Evolutionary conservation across 2,329 filamentous ascomycete genomes (phyloP).

Genomic region (Hawksworthiomyces lignivorus): DNA sequence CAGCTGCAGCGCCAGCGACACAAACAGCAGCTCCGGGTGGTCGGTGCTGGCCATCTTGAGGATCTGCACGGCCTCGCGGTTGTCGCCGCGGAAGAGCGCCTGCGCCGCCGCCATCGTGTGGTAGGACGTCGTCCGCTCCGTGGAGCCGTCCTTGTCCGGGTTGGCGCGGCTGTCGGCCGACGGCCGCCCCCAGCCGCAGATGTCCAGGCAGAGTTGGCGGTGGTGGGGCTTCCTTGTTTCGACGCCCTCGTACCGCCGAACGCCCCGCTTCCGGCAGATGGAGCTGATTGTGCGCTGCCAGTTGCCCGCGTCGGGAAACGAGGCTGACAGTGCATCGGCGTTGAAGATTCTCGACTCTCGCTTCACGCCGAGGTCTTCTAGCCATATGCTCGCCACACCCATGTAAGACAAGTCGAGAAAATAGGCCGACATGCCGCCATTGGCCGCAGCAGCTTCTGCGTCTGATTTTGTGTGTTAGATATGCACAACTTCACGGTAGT

Average conservation of each 20-base stretch:
- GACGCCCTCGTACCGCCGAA: slow-evolving; percentile 32
- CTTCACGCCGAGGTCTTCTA: slow-evolving; percentile 54
- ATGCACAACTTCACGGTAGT: no score
- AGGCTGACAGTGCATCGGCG: slow-evolving; percentile 33
- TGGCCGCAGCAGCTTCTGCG: slow-evolving; percentile 55
- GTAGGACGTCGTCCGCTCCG: slow-evolving; percentile 40
- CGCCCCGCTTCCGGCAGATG: slow-evolving; percentile 54
- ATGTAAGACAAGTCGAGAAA: slow-evolving; percentile 68
- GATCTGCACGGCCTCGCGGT: slow-evolving; percentile 59
- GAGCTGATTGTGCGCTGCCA: slow-evolving; percentile 57
- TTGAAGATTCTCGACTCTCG: slow-evolving; percentile 12
- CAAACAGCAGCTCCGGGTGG: slow-evolving; percentile 59
- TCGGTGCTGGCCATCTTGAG: slow-evolving; percentile 59
- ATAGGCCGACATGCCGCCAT: slow-evolving; percentile 62
- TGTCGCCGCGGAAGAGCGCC: slow-evolving; percentile 66
- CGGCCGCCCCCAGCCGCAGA: slow-evolving; percentile 64
- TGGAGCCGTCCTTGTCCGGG: not conserved
- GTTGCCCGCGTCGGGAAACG: slow-evolving; percentile 39
- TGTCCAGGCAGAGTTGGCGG: slow-evolving; percentile 65
- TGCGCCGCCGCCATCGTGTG: slow-evolving; percentile 71
- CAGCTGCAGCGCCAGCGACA: slow-evolving; percentile 58
- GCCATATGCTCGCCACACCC: slow-evolving; percentile 67
- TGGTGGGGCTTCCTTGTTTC: slow-evolving; percentile 54
- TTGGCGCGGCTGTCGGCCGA: not conserved
- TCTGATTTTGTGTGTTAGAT: no score